phyloP scores from a whole-genome alignment of 148 eudicot species.

The Rhododendron vialii region DNA sequence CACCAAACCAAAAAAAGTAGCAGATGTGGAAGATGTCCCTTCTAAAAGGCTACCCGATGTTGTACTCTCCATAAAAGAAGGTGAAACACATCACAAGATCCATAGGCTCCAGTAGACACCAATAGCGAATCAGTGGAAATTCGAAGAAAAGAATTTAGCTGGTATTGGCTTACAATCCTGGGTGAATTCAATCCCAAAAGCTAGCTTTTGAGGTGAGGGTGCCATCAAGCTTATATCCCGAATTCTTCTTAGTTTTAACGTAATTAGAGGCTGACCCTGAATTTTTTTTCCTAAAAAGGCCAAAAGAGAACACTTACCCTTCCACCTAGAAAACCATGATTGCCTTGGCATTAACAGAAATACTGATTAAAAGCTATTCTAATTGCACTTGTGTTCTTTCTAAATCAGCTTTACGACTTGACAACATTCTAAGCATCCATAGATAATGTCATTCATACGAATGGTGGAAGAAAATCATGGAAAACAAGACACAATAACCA shows the following conservation, averaged over 20 bases:
- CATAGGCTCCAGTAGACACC: not conserved
- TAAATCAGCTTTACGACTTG: not conserved
- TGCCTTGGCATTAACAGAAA: not conserved
- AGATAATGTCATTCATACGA: not conserved
- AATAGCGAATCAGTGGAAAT: not conserved
- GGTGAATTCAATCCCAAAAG: not conserved
- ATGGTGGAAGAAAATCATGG: not conserved
- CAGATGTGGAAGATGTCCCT: not conserved
- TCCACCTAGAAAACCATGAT: not conserved
- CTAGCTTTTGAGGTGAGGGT: not conserved
- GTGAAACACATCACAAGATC: not conserved
- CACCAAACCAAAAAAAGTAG: not conserved
- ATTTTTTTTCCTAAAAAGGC: not conserved
- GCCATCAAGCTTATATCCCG: not conserved
- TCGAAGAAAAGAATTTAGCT: not conserved
- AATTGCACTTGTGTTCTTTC: not conserved
- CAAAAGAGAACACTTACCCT: not conserved
- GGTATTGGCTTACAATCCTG: not conserved
- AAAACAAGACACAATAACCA: not conserved
- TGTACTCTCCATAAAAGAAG: not conserved
- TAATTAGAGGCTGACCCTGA: not conserved
- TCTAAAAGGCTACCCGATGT: not conserved
- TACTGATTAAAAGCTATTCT: not conserved
- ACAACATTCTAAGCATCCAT: not conserved
- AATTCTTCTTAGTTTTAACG: not conserved